A percentile compares a stretch with the other conserved stretches of the same genome.
phyloP scores from a whole-genome alignment of 139 green algal genomes.

The Tetraselmis chui region DNA sequence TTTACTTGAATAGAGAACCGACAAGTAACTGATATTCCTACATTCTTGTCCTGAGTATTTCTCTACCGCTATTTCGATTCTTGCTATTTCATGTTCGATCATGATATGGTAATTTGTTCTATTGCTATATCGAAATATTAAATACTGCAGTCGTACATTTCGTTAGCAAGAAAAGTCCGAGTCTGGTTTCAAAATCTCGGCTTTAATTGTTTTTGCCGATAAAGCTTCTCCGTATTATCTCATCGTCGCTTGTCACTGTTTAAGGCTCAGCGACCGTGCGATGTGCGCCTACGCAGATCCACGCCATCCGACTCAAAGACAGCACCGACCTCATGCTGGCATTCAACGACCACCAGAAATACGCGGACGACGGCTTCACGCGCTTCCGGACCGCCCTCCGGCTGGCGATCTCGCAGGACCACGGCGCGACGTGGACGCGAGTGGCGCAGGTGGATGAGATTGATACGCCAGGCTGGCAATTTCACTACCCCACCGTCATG shows the following conservation, averaged over 20 bases:
- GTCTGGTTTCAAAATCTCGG: neutral
- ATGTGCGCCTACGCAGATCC: neutral
- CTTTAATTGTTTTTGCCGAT: neutral
- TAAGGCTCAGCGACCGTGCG: neutral
- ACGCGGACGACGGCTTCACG: slow-evolving; percentile 15
- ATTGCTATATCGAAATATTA: too few species aligned
- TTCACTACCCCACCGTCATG: slow-evolving; percentile 14
- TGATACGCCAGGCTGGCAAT: slow-evolving; percentile 6
- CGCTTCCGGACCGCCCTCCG: slow-evolving; percentile 5
- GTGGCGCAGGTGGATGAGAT: slow-evolving; percentile 8
- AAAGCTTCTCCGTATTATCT: neutral
- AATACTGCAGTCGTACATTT: too few species aligned
- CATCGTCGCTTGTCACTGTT: neutral
- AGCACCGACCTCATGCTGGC: slow-evolving; percentile 4
- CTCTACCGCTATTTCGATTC: too few species aligned
- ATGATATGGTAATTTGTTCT: too few species aligned
- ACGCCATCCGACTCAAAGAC: neutral
- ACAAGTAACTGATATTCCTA: too few species aligned
- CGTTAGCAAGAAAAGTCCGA: too few species aligned
- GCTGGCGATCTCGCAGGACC: slow-evolving; percentile 5
- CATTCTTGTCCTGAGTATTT: too few species aligned
- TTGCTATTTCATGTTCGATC: too few species aligned
- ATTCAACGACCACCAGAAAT: slow-evolving; percentile 19
- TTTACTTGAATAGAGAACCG: too few species aligned
- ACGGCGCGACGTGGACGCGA: neutral